Evolutionary conservation across 2,329 filamentous ascomycete genomes (phyloP), one percentile per base, ranked within the genome.

Genomic region (Remersonia thermophila): DNA sequence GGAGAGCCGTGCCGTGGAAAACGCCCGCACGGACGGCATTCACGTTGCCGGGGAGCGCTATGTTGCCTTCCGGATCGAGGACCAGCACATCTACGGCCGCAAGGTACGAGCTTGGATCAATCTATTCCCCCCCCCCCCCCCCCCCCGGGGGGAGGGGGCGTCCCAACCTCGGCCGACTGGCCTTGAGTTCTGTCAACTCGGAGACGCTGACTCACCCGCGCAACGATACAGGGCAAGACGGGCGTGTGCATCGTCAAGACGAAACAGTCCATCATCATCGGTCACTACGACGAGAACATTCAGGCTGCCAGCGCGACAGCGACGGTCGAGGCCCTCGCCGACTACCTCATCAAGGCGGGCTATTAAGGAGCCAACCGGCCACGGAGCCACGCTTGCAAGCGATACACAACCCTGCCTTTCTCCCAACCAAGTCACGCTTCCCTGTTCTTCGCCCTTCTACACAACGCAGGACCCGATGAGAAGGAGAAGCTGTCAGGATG

Each of bases 201-300:
- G n/a, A n/a, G n/a, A n/a, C n/a, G n/a, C n/a, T n/a, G n/a, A n/a
- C n/a, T n/a, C n/a, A n/a, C n/a, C n/a, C n/a, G n/a, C n/a, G n/a
- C n/a, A 27, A 27, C 27, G 30, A 31, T 42, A 43, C 46, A 73
- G 69, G 85, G 83, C 51, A 83, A 80, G 57, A 74, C 80, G 56
- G 91, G 91, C 47, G 63, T 94, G 53, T 69, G 80, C 55, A 74
- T 91, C 51, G 78, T 79, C 62, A 93, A 93, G 71, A 93, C 89
- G 53, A 79, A 71, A 54, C 80, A 93, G 64, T 84, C 86, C 50
- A 78, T 96, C 58, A 74, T 98, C 56, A 65, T 98, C 57, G 82
- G 77, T 50, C 85, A 94, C 68, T 85, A 96, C 70, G 70, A 69
- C 48, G 84, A 93, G 59, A 58, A 59, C 44, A 65, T 78, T 49